phyloP scores from a whole-genome alignment of 2,329 filamentous ascomycete genomes.

The Fusarium siculi region DNA sequence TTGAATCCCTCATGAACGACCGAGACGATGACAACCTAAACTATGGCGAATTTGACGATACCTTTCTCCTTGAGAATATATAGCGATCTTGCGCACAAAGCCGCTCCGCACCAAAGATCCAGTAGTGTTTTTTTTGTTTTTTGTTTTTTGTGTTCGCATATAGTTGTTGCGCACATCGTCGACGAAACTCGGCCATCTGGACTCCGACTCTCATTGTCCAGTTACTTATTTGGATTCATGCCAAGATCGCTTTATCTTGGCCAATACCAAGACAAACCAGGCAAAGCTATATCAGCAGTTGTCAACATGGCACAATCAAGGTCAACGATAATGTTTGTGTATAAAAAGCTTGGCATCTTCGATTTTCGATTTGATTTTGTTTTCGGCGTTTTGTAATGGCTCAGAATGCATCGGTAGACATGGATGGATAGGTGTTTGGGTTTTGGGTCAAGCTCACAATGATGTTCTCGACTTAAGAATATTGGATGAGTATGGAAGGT shows the following conservation, averaged over 20 bases:
- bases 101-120: neutral
- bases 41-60: constrained; percentile 57
- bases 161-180: neutral
- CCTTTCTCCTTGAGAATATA: constrained; percentile 54
- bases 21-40: constrained; percentile 52
- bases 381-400: neutral
- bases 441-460: neutral
- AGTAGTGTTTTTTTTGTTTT: neutral
- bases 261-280: neutral
- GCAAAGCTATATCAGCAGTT: neutral
- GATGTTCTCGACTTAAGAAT: neutral
- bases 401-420: constrained; percentile 4
- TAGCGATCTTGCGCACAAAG: neutral
- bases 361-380: neutral
- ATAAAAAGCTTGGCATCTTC: neutral
- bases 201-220: neutral
- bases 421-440: constrained; percentile 12
- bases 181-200: neutral
- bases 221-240: neutral
- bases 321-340: neutral
- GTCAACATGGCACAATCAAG: neutral
- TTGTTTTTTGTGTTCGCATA: neutral
- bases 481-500: neutral
- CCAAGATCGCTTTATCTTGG: neutral
- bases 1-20: constrained; percentile 61